Percentiles rank a stretch among this genome's conserved stretches.
Evolutionary conservation across 176 grass and related monocot genomes (phyloP).

Genomic region (Thinopyrum elongatum): DNA sequence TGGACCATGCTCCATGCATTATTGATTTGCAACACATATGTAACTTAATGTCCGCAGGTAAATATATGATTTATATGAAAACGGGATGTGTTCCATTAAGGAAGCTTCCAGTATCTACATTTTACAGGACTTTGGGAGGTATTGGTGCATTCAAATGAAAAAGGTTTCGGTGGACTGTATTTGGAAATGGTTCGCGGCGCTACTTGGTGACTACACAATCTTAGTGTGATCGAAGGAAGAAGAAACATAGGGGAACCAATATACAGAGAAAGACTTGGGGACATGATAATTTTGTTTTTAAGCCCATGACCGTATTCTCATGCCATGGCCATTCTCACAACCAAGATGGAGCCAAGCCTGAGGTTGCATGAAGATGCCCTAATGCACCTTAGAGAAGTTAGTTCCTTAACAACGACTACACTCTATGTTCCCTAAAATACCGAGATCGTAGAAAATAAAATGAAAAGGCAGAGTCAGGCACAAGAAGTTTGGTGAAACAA

Average conservation of each 20-base stretch:
- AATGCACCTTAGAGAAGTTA: background rate
- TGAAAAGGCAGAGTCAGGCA: background rate
- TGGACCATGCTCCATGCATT: background rate
- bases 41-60: constrained; percentile 25
- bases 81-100: background rate
- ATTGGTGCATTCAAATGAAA: background rate
- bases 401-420: background rate
- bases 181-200: background rate
- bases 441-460: background rate
- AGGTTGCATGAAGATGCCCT: background rate
- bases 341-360: background rate
- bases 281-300: background rate
- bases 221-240: background rate
- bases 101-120: background rate
- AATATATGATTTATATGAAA: background rate
- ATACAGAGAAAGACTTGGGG: background rate
- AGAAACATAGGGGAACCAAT: background rate
- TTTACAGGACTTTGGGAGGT: background rate
- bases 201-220: background rate
- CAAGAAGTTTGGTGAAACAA: background rate
- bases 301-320: background rate
- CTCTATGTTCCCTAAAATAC: background rate
- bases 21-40: constrained; percentile 45
- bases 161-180: background rate
- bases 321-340: background rate